Percentiles rank a stretch among this genome's conserved stretches.
Conservation (phyloP, 73 alveolate species). For the Blepharisma stoltei region DNA sequence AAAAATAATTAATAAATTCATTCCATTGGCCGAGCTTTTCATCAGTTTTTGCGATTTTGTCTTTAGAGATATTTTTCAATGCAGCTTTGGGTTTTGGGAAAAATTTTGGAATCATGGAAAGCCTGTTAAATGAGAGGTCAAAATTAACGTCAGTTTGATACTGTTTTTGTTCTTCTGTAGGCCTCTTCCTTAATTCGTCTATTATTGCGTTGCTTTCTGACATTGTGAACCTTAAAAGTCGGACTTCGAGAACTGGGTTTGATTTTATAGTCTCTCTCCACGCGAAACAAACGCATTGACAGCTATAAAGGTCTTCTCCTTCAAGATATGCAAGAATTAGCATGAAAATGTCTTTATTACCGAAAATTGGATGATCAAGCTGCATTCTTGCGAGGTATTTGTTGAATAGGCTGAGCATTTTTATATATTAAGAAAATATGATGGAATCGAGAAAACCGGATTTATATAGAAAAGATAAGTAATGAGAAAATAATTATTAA, state of each 20-base stretch:
- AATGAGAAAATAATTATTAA: no score
- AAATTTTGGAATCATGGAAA: background rate
- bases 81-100: background rate
- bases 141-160: background rate
- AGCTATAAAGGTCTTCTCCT: constrained; percentile 21
- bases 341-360: background rate
- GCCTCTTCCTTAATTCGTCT: background rate
- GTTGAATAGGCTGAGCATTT: constrained; percentile 9
- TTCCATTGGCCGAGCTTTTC: background rate
- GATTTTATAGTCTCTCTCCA: background rate
- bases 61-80: background rate
- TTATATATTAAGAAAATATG: background rate
- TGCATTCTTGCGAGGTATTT: background rate
- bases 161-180: background rate
- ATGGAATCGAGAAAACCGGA: no score
- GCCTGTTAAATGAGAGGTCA: background rate
- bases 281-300: background rate
- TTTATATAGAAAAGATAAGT: no score
- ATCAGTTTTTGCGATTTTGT: background rate
- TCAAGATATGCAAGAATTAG: background rate
- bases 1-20: background rate
- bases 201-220: background rate
- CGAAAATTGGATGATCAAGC: background rate
- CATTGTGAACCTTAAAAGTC: background rate
- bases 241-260: background rate